phyloP scores from a whole-genome alignment of 768 basidiomycete genomes.

The Rhizopogon rudus region DNA sequence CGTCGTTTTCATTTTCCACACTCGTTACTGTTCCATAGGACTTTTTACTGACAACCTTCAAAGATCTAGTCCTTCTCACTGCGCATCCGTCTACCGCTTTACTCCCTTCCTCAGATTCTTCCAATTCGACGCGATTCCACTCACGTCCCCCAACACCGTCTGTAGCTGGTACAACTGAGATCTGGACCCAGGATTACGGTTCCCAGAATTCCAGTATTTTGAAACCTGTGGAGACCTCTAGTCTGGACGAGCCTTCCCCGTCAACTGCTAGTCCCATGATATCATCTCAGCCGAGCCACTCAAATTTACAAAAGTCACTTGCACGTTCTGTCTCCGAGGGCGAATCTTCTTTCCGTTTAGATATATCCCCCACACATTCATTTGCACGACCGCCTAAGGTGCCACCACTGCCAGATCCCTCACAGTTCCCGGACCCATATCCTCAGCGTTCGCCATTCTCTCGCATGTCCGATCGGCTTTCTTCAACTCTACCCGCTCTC shows the following conservation, averaged over 20 bases:
- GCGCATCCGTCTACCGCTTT: constrained; percentile 25
- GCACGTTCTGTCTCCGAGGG: constrained; percentile 36
- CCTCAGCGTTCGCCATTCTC: constrained; percentile 51
- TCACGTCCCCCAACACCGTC: constrained; percentile 38
- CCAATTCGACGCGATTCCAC: constrained; percentile 24
- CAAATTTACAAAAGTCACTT: constrained; percentile 28
- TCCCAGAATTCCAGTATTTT: constrained; percentile 15
- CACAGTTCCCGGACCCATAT: constrained; percentile 69
- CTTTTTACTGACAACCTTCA: constrained; percentile 15
- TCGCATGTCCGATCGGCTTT: constrained; percentile 27
- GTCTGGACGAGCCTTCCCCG: constrained; percentile 7
- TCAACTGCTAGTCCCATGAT: constrained; percentile 16
- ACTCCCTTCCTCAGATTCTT: constrained; percentile 30
- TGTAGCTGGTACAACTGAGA: constrained; percentile 18
- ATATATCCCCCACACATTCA: constrained; percentile 28
- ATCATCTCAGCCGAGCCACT: constrained; percentile 17
- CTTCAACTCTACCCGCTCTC: constrained; percentile 48
- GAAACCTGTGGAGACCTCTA: constrained; percentile 11
- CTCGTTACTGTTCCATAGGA: constrained; percentile 4
- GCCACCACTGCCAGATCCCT: constrained; percentile 53
- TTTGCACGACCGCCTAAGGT: constrained; percentile 42
- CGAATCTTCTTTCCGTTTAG: constrained; percentile 33
- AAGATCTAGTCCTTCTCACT: constrained; percentile 23
- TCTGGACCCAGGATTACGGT: constrained; percentile 18
- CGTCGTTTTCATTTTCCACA: constrained; percentile 15